A percentile compares a stretch with the other conserved stretches of the same genome.
Conservation (phyloP, 2,329 filamentous ascomycete species). For the Orbilia blumenaviensis region DNA sequence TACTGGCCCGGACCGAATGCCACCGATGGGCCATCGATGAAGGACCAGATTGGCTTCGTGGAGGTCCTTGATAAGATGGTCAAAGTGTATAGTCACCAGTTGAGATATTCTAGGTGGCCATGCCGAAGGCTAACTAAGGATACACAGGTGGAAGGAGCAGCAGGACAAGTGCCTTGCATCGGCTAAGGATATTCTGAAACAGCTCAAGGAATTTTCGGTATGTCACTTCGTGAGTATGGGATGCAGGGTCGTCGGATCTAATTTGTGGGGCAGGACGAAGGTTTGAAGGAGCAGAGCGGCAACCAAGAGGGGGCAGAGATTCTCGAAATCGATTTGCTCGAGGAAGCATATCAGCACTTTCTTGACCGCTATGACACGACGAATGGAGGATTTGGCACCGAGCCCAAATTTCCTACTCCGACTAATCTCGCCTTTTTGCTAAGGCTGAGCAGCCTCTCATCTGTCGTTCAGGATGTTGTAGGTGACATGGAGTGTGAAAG, state of each 20-base stretch:
- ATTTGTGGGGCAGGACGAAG: constrained; percentile 54
- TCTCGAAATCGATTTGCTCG: constrained; percentile 86
- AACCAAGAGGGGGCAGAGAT: constrained; percentile 68
- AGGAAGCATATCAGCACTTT: constrained; percentile 87
- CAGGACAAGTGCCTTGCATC: constrained; percentile 83
- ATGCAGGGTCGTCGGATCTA: neutral
- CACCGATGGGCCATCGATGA: constrained; percentile 60
- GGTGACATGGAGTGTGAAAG: constrained; percentile 78
- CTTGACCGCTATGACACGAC: constrained; percentile 79
- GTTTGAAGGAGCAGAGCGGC: constrained; percentile 53
- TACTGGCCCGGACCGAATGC: constrained; percentile 89
- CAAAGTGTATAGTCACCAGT: constrained; percentile 61
- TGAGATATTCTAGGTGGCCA: neutral
- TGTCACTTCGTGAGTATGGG: neutral
- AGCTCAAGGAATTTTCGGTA: constrained; percentile 85
- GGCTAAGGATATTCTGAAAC: constrained; percentile 80
- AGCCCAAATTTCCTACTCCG: constrained; percentile 90
- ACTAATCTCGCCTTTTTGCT: constrained; percentile 85
- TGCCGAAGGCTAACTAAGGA: neutral
- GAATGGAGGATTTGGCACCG: constrained; percentile 79
- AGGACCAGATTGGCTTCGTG: constrained; percentile 78
- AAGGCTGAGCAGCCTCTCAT: constrained; percentile 75
- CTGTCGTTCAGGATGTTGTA: constrained; percentile 83
- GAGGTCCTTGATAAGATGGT: constrained; percentile 82
- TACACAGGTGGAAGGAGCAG: constrained; percentile 77